A percentile compares a stretch with the other conserved stretches of the same genome.
Evolutionary conservation across 306 rosid species (phyloP).

Genomic region (Potentilla sterilis): DNA sequence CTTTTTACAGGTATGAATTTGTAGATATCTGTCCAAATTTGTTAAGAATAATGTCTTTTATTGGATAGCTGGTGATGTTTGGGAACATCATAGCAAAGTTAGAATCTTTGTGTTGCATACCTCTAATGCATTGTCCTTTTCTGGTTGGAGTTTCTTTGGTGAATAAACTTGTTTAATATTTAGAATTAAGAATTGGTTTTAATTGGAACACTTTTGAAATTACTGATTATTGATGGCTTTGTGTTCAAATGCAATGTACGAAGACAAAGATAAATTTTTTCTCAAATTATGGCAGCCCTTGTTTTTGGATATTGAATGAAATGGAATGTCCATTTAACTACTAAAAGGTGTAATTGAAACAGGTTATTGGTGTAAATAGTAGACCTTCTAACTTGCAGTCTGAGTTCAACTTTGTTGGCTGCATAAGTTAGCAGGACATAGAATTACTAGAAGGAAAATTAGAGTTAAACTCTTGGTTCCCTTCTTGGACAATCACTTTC

Average conservation of each 20-base stretch:
- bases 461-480: not conserved
- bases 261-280: not conserved
- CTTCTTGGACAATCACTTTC: not conserved
- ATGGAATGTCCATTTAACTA: not conserved
- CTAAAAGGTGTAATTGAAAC: not conserved
- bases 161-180: not conserved
- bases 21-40: not conserved
- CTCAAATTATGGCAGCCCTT: not conserved
- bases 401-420: not conserved
- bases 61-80: not conserved
- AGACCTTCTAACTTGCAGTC: constrained; percentile 1
- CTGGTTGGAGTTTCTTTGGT: constrained; percentile 2
- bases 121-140: not conserved
- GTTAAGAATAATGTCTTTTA: not conserved
- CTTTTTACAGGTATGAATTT: constrained; percentile 74
- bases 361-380: not conserved
- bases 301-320: not conserved
- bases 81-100: not conserved
- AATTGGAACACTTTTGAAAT: not conserved
- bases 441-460: not conserved
- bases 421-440: not conserved
- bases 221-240: not conserved
- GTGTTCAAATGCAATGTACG: not conserved
- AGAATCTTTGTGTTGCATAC: not conserved
- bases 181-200: not conserved